A percentile compares a stretch with the other conserved stretches of the same genome.
Conservation (phyloP, 306 rosid genomes). For the Vicia villosa region DNA sequence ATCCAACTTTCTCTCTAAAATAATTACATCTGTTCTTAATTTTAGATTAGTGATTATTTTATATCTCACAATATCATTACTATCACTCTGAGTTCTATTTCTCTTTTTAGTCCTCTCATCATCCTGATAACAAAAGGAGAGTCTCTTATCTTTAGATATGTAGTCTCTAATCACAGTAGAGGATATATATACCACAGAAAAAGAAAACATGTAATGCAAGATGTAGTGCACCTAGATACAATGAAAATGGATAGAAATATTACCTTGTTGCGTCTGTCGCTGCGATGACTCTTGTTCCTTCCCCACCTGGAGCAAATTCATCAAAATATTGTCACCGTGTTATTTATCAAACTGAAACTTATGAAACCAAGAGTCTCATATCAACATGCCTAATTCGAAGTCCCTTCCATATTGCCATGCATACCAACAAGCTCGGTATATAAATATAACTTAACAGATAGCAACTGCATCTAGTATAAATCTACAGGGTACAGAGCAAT, state of each 20-base stretch:
- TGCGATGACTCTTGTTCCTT: conserved; percentile 52
- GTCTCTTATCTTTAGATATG: conserved; percentile 19
- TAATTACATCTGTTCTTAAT: neutral
- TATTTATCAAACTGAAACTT: conserved; percentile 1
- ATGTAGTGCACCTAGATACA: conserved; percentile 16
- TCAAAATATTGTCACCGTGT: conserved; percentile 35
- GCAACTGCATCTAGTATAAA: conserved; percentile 12
- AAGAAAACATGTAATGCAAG: conserved; percentile 33
- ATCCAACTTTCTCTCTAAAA: neutral
- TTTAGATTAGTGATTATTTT: neutral
- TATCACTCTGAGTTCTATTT: conserved; percentile 11
- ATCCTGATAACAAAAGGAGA: conserved; percentile 8
- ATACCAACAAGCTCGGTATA: conserved; percentile 1
- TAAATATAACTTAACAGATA: conserved; percentile 15
- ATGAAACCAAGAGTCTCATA: conserved; percentile 8
- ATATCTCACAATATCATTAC: neutral
- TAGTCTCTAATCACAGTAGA: conserved; percentile 5
- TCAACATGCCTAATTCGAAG: neutral
- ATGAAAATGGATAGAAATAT: conserved; percentile 31
- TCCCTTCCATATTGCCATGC: conserved; percentile 3
- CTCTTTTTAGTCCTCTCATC: neutral
- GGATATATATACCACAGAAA: neutral
- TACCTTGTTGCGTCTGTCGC: conserved; percentile 97
- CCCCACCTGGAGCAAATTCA: conserved; percentile 64
- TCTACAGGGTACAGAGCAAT: conserved; percentile 13